phyloP scores from a whole-genome alignment of 1,284 basidiomycete genomes.

The Trichosporon sp. region DNA sequence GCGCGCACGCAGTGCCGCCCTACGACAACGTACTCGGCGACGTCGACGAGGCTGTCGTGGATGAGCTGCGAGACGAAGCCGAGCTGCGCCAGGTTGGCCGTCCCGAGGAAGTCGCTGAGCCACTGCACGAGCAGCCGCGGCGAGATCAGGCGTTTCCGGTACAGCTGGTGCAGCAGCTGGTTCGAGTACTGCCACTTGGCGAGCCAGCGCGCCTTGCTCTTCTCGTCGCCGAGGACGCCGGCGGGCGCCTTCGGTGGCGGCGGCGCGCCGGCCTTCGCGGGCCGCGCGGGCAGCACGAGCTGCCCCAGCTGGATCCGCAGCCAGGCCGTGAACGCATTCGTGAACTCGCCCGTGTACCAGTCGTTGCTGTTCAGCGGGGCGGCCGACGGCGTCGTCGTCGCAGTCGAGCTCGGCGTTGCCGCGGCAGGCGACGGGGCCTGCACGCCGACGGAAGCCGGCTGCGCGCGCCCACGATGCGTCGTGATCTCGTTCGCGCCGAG shows the following conservation, averaged over 20 bases:
- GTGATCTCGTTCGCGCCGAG: constrained; percentile 94
- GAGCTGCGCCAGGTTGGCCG: constrained; percentile 76
- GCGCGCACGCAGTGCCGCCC: constrained; percentile 36
- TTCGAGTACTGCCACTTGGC: constrained; percentile 52
- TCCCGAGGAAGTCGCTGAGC: constrained; percentile 71
- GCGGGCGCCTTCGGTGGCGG: constrained; percentile 36
- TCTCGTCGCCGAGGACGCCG: constrained; percentile 51
- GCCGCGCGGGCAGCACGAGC: constrained; percentile 72
- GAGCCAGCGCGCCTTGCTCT: constrained; percentile 31
- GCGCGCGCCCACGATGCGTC: constrained; percentile 54
- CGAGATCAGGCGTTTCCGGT: constrained; percentile 76
- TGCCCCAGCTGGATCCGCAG: constrained; percentile 83
- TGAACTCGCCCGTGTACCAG: constrained; percentile 87
- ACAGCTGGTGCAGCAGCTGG: constrained; percentile 69
- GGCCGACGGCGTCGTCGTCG: constrained; percentile 37
- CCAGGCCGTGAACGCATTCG: constrained; percentile 77
- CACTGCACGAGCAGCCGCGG: constrained; percentile 72
- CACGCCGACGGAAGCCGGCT: constrained; percentile 27
- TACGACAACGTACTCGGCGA: constrained; percentile 53
- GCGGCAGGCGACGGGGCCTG: constrained; percentile 36
- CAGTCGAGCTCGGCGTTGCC: constrained; percentile 36
- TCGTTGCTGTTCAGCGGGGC: constrained; percentile 61
- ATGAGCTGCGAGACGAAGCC: constrained; percentile 72
- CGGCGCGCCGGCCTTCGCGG: constrained; percentile 59
- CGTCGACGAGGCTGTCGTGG: constrained; percentile 72